Evolutionary conservation across 441 rosid genomes (phyloP), one percentile per base, ranked within the genome.

Genomic region (Gossypium schwendimanii): DNA sequence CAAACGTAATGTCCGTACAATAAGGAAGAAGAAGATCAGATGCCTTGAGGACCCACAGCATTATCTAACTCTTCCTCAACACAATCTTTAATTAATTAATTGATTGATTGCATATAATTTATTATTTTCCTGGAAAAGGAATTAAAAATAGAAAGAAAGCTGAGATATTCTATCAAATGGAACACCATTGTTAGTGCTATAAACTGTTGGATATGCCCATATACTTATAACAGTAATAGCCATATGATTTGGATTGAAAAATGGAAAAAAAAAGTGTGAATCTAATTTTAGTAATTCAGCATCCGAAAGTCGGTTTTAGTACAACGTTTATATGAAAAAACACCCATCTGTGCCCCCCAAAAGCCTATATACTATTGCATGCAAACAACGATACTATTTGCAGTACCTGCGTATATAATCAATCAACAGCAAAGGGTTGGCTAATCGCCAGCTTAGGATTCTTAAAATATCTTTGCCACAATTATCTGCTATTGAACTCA

Each of bases 1-100:
- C n/a, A 50, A 26, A 79, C 60, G 47, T 53, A 53, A 63, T 54
- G 31, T 50, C 79, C 73, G 82, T 63, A 76, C 78, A 59, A 26
- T 4, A 10, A 21, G 15, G 31, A 55, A 21, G 60, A 67, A 63
- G 67, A 66, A 64, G 69, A 67, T 63, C 52, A 7, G 77, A 24
- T 58, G 76, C 80, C 66, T 66, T 75, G 68, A 76, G 73, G 78
- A 77, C 75, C 74, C 75, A 60, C 44, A 31, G 33, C 69, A 73
- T 69, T 69, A 75, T 77, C 79, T 74, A 55, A 26, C 60, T 68
- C 59, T 45, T 28, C 10, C 44, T 33, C 47, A 26, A 52, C 60
- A 71, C 12, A 24, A 57, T 10, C 5, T 10, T 10, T 12, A 11
- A 8, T 21, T 23, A 23, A 21, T 20, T 21, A 55, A 10, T 8